Base-by-base conservation (phyloP, 345 rosid species). In the Syzygium aqueum region DNA sequence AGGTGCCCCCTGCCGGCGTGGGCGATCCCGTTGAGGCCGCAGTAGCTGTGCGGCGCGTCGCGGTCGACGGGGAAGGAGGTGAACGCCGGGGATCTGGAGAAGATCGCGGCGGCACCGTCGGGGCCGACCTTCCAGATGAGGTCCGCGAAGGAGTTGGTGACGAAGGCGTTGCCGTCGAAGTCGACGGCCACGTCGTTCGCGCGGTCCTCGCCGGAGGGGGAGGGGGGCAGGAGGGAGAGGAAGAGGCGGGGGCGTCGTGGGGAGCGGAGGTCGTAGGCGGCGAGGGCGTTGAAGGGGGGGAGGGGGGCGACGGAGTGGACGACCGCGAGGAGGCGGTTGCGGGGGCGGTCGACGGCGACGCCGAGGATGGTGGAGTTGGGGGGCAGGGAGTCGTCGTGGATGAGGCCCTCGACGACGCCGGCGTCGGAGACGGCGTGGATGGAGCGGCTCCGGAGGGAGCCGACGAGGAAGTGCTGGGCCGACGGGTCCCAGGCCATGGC, bases 111-210 rank as follows among this genome's bases (percentile, higher is more conserved):
- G 51, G 23, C 92, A 3, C 99, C 99, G 65, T 92, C 86, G 6
- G 87, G 89, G 89, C 92, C 85, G 33, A 97, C 98, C 89, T 91
- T 96, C 98, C 98, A 97, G 88, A 97, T 97, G 93, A 94, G 91
- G 95, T 96, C 93, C 2, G 92, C 95, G 25, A 89, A 91, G n/a
- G 99, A 92, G 87, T 97, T 94, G 28, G 99, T 97, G 91, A 97
- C 96, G 92, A 90, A 96, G 10, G 99, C 97, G 92, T 95, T 96
- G 33, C 98, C 97, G 0, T 90, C 87, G 91, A 88, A 94, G 83
- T 97, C 99, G 25, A 93, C 95, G 21, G 95, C 92, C 33, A 96
- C 98, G 85, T 91, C 99, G 87, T 96, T 96, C 1, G 99, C 97
- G 6, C 83, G 56, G 53, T 93, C 90, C 3, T 90, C 92, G 63